A percentile compares a stretch with the other conserved stretches of the same genome.
Evolutionary conservation across 73 alveolate species (phyloP).

Genomic region (Uronychia binucleata): DNA sequence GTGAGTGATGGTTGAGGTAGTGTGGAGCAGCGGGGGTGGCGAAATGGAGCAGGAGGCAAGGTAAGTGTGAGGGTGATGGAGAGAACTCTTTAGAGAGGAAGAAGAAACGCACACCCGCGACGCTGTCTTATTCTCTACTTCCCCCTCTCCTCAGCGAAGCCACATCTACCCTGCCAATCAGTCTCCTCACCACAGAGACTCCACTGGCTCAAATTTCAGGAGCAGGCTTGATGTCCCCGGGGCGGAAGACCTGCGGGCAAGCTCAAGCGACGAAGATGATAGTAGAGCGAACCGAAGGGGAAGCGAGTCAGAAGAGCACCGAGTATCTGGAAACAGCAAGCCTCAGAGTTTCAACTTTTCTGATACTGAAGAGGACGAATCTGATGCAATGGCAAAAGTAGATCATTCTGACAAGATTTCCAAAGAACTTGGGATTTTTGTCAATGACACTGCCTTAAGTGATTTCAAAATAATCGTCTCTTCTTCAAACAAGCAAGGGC

Average conservation of each 20-base stretch:
- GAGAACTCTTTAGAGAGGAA: neutral
- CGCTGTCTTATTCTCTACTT: neutral
- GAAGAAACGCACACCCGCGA: neutral
- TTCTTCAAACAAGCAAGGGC: neutral
- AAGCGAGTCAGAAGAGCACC: too few species aligned
- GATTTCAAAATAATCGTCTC: slow-evolving; percentile 14
- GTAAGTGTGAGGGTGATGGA: too few species aligned
- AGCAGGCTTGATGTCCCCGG: too few species aligned
- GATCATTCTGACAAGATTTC: slow-evolving; percentile 22
- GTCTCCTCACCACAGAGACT: too few species aligned
- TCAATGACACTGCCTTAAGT: slow-evolving; percentile 4
- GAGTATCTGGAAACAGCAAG: neutral
- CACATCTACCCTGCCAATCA: neutral
- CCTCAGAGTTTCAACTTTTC: neutral
- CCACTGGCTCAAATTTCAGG: too few species aligned
- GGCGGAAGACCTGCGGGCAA: too few species aligned
- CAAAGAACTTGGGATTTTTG: slow-evolving; percentile 6
- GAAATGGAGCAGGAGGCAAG: too few species aligned
- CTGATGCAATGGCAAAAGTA: neutral
- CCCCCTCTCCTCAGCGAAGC: neutral
- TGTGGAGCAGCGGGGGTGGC: too few species aligned
- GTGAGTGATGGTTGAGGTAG: too few species aligned
- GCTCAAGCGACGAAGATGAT: too few species aligned
- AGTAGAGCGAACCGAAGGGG: too few species aligned
- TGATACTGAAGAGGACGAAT: neutral